phyloP scores from a whole-genome alignment of 352 stramenopile genomes.

The Pythium angustatum region DNA sequence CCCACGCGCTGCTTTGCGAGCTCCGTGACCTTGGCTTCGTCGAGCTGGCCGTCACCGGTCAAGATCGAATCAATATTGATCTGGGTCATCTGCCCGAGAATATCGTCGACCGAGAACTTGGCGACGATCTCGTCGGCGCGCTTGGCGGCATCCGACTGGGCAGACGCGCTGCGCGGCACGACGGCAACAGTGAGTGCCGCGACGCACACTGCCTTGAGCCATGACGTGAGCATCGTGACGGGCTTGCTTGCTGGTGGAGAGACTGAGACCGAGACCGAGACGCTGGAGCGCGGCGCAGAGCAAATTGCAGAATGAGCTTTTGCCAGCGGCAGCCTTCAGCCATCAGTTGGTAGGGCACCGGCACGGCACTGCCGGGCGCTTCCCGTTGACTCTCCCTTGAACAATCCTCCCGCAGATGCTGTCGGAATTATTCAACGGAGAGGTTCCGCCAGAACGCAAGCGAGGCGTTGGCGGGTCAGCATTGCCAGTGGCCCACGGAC shows the following conservation, averaged over 20 bases:
- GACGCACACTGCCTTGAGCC: slow-evolving; percentile 33
- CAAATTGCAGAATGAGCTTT: slow-evolving; percentile 38
- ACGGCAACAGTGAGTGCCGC: slow-evolving; percentile 29
- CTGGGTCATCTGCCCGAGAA: slow-evolving; percentile 85
- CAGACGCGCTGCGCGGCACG: slow-evolving; percentile 29
- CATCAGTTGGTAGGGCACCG: too few species aligned
- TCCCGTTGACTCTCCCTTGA: too few species aligned
- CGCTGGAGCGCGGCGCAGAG: neutral
- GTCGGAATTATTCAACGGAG: too few species aligned
- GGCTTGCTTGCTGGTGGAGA: neutral
- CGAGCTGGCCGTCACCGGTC: slow-evolving; percentile 39
- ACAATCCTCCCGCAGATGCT: too few species aligned
- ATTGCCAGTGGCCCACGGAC: too few species aligned
- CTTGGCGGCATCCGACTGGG: slow-evolving; percentile 26
- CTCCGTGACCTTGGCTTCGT: slow-evolving; percentile 46
- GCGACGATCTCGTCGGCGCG: slow-evolving; percentile 52
- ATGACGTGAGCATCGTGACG: slow-evolving; percentile 42
- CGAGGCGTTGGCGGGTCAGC: too few species aligned
- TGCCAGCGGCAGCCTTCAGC: too few species aligned
- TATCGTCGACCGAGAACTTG: slow-evolving; percentile 47
- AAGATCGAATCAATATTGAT: slow-evolving; percentile 74
- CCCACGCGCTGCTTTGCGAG: slow-evolving; percentile 66
- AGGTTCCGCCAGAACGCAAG: too few species aligned
- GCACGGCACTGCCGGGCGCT: too few species aligned
- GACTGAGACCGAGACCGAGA: too few species aligned